Base-by-base conservation (phyloP, 169 alveolate genomes). In the Plasmodium gallinaceum region DNA sequence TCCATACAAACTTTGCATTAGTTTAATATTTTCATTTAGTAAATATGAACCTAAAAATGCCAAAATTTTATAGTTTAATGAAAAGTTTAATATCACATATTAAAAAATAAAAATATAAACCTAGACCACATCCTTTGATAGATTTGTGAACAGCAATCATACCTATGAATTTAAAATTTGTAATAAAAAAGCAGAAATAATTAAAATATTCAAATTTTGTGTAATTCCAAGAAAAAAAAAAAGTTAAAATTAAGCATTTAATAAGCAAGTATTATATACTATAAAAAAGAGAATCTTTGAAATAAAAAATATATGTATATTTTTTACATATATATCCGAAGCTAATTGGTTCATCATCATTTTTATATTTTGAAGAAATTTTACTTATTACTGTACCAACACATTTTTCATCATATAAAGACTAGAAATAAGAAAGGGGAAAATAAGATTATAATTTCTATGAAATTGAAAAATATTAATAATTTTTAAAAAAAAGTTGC, bases 321-420 rank as follows among this genome's bases (percentile, higher is more conserved):
- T 45, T 83, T 42, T 83, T 83, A 83, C 91, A 83, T 83, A 83
- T 83, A 83, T 83, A 83, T 83, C 91, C 91, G 60, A 83, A 83
- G 18, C 73, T 83, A 26, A 66, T 52, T 32, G 60, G 46, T 83
- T 83, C 91, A 43, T 83, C 83, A 75, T 32, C 39, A 54, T 68
- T 68, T 83, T 83, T 83, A 68, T 73, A 68, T 26, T 83, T 83
- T 18, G 91, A 66, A 10, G 73, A 66, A 39, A 83, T 68, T 48
- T 83, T 83, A 83, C 70, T 52, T 83, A 83, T 83, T 26, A 83
- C 85, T 32, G 83, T 60, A n/a, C 91, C 91, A 57, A 83, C 72
- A 83, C 91, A 83, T 32, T 68, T 48, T 22, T 68, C 91, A 68
- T 83, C 72, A n/a, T 5, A 83, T 57, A 83, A 26, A 22, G 74